Evolutionary conservation across 2,329 filamentous ascomycete genomes (phyloP).

Genomic region (Nemania sp.): DNA sequence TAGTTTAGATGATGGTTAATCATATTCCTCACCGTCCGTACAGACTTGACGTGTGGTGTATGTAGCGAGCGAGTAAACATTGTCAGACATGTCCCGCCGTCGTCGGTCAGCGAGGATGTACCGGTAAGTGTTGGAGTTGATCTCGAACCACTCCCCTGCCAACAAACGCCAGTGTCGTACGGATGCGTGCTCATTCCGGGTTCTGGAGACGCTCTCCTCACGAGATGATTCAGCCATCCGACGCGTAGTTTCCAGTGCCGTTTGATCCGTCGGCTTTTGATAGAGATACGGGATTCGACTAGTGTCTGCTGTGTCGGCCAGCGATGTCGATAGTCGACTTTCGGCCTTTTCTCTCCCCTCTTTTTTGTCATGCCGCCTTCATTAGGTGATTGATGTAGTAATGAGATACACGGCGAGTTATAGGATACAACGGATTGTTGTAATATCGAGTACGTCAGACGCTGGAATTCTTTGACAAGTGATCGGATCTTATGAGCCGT

Average conservation of each 20-base stretch:
- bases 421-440: constrained; percentile 20
- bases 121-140: constrained; percentile 9
- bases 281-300: constrained; percentile 38
- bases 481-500: neutral
- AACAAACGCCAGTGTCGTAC: constrained; percentile 47
- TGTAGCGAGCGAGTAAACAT: constrained; percentile 9
- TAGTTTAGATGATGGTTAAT: neutral
- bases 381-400: neutral
- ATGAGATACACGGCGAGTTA: neutral
- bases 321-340: constrained; percentile 47
- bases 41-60: neutral
- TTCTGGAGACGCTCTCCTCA: constrained; percentile 12
- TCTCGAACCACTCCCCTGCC: constrained; percentile 9
- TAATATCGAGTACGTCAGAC: neutral
- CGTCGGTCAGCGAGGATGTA: neutral
- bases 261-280: constrained; percentile 32
- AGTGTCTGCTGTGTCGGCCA: constrained; percentile 50
- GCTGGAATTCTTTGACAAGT: neutral
- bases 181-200: constrained; percentile 51
- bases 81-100: constrained; percentile 1
- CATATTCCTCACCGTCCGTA: constrained; percentile 12
- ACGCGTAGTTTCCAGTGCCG: constrained; percentile 39
- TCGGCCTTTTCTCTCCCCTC: constrained; percentile 19
- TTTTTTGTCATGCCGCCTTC: constrained; percentile 27
- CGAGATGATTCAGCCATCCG: constrained; percentile 10